Base-by-base conservation (phyloP, 2,329 filamentous ascomycete species). In the Pyrenophora seminiperda region DNA sequence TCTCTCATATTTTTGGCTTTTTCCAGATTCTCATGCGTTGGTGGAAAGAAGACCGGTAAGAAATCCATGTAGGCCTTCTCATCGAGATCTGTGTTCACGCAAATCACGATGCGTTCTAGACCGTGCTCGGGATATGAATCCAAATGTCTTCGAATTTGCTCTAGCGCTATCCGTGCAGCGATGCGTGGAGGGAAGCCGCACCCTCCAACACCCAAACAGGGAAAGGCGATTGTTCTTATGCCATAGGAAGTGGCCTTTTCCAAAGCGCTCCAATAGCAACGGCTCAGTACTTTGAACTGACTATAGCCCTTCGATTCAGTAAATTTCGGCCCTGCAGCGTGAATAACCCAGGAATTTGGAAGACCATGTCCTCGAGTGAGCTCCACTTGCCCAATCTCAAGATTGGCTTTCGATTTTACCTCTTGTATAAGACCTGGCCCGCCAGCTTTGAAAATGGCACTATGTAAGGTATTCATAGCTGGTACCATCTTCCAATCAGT, bases 211-310 rank as follows among this genome's bases (percentile, higher is more conserved):
- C 62, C 67, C 2, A 73, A 33, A 34, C 64, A 67, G 17, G 70
- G 70, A 47, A 73, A 73, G 0, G 68, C 71, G 10, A 73, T 52
- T 1, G 62, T 70, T 29, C 65, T 67, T 33, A 72, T 39, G 1
- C 53, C 44, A 11, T 60, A 39, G 2, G 54, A 41, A 6, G 53
- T 48, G 4, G 68, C 70, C 13, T 61, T 45, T 19, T 50, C 57
- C 11, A 73, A 53, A 13, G 54, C 55, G 42, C 47, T 63, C 6
- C 62, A 62, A 41, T 73, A 73, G 51, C 70, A 71, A 19, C 64
- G 61, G 1, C 61, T 62, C 11, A 73, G 63, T 10, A 62, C 31
- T 17, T 66, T 66, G 45, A 67, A 65, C 24, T 66, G 56, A 2
- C 50, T 48, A 47, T 58, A 59, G 3, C 59, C 59, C 38, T 63